These are phyloP conservation scores for Saccharata proteae DNA, from an alignment of 2,329 filamentous ascomycete species.

Conservation along the genomic window DNA sequence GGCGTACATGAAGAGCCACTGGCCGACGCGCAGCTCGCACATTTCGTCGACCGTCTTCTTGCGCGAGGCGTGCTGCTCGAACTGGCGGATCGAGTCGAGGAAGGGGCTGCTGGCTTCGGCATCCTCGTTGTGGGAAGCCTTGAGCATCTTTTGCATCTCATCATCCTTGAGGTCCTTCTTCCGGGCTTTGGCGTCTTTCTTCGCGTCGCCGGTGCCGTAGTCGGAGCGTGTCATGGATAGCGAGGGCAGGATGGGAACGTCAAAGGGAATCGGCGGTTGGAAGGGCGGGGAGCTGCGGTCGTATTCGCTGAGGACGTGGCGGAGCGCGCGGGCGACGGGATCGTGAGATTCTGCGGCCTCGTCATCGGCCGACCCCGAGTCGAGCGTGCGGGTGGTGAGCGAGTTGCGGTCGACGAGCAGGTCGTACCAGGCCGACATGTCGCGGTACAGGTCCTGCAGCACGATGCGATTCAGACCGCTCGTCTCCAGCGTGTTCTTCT, in stretches of 20 bases:
- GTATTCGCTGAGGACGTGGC: conserved; percentile 74
- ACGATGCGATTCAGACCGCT: conserved; percentile 78
- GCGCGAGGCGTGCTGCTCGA: conserved; percentile 56
- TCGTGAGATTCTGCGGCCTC: conserved; percentile 42
- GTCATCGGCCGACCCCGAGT: conserved; percentile 46
- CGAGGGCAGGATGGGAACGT: conserved; percentile 65
- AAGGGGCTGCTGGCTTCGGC: conserved; percentile 51
- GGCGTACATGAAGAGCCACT: conserved; percentile 73
- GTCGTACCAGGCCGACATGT: conserved; percentile 81
- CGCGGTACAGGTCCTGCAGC: conserved; percentile 68
- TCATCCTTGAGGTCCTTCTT: conserved; percentile 63
- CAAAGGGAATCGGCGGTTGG: conserved; percentile 81
- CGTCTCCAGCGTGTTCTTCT: conserved; percentile 82
- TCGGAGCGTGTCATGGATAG: conserved; percentile 54
- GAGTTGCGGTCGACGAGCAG: conserved; percentile 69
- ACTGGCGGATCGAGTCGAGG: conserved; percentile 55
- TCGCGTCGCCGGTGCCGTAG: conserved; percentile 52
- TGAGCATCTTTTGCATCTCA: conserved; percentile 65
- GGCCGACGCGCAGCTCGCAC: conserved; percentile 58
- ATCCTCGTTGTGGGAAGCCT: conserved; percentile 70
- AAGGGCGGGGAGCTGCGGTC: conserved; percentile 84
- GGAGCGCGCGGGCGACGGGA: conserved; percentile 53
- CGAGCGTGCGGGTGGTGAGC: conserved; percentile 66
- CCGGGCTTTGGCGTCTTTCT: conserved; percentile 62
- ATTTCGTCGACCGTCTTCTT: conserved; percentile 55